These are phyloP conservation scores for Phialemoniopsis sp. DNA, from an alignment of 2,329 filamentous ascomycete species.

Conservation along the genomic window DNA sequence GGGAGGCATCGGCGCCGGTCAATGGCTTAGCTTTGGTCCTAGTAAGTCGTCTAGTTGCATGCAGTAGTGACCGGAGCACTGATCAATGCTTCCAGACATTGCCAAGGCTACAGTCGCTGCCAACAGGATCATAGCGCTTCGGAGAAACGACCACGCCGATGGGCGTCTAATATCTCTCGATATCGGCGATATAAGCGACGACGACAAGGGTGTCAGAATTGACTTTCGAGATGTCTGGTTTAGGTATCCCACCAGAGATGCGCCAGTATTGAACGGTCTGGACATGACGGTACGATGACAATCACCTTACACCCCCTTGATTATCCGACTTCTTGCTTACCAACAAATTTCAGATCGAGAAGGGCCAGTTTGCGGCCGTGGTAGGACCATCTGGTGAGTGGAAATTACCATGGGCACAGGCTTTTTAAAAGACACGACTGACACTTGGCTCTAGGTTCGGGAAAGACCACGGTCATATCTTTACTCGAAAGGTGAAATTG, in stretches of 20 bases:
- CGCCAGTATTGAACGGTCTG: constrained; percentile 63
- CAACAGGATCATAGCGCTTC: constrained; percentile 22
- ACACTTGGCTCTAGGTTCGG: constrained; percentile 13
- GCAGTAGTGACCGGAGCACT: background rate
- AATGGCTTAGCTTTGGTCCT: constrained; percentile 24
- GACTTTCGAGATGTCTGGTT: constrained; percentile 68
- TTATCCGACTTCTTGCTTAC: background rate
- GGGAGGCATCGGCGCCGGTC: constrained; percentile 23
- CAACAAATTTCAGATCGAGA: constrained; percentile 13
- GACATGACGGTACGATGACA: constrained; percentile 55
- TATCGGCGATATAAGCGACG: constrained; percentile 16
- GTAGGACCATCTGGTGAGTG: constrained; percentile 21
- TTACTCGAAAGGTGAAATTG: constrained; percentile 30
- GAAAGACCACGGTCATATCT: constrained; percentile 40
- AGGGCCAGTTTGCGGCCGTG: constrained; percentile 24
- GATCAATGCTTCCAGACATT: constrained; percentile 14
- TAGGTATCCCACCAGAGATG: constrained; percentile 65
- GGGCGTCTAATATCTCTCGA: constrained; percentile 18
- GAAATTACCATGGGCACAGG: background rate
- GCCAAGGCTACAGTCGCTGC: constrained; percentile 23
- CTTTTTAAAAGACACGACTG: constrained; percentile 4
- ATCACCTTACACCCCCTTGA: constrained; percentile 15
- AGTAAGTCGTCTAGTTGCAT: constrained; percentile 13
- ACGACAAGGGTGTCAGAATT: constrained; percentile 35
- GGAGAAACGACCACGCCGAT: constrained; percentile 12